These are phyloP conservation scores for Arthrobotrys entomopaga DNA, from an alignment of 2,329 filamentous ascomycete species.

Conservation along the genomic window DNA sequence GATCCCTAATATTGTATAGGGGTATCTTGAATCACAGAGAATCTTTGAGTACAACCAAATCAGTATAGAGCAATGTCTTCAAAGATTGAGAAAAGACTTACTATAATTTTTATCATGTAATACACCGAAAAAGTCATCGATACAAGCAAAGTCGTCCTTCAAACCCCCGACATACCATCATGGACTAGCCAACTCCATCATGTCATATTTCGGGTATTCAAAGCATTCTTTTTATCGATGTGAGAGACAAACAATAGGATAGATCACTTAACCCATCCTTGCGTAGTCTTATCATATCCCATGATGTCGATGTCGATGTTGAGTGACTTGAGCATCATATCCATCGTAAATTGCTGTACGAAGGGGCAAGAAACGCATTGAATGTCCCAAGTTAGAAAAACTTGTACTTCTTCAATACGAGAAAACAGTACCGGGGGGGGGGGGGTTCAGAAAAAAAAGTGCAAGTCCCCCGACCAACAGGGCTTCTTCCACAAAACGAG, in stretches of 20 bases:
- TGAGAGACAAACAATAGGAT: neutral
- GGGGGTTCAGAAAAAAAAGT: neutral
- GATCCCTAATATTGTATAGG: too few species aligned
- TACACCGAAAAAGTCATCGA: too few species aligned
- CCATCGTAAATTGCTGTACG: slow-evolving; percentile 62
- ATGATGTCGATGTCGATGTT: slow-evolving; percentile 61
- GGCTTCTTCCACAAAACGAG: slow-evolving; percentile 27
- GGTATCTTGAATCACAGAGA: too few species aligned
- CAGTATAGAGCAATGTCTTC: too few species aligned
- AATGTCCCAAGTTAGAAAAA: slow-evolving; percentile 47
- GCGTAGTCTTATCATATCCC: slow-evolving; percentile 60
- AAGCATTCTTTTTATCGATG: too few species aligned
- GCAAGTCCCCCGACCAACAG: slow-evolving; percentile 19
- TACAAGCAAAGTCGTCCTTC: too few species aligned
- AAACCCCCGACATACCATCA: too few species aligned
- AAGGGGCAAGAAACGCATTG: slow-evolving; percentile 50
- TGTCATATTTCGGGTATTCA: too few species aligned
- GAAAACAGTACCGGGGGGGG: neutral
- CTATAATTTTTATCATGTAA: too few species aligned
- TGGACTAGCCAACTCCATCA: too few species aligned
- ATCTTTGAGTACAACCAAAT: too few species aligned
- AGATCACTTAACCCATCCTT: slow-evolving; percentile 55
- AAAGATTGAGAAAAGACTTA: too few species aligned
- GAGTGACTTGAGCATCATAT: slow-evolving; percentile 62
- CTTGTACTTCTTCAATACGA: slow-evolving; percentile 49